Conservation (phyloP, 805 yeast genomes). For the Kodamaea fukazawae region DNA sequence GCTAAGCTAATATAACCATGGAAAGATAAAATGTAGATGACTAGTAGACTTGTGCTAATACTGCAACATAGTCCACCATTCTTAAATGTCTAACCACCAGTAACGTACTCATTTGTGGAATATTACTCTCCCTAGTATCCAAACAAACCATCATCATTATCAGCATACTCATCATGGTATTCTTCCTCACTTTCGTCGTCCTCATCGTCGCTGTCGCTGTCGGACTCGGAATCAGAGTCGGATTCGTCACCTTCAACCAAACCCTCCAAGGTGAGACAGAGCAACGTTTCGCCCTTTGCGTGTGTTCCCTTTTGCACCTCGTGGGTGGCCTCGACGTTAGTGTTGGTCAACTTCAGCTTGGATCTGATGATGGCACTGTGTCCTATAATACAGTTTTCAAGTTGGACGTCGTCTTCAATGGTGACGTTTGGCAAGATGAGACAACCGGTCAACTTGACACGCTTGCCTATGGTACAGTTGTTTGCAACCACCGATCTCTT, state of each 20-base stretch:
- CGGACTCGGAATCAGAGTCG: slow-evolving; percentile 28
- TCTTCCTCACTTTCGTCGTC: slow-evolving; percentile 38
- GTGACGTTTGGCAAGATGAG: slow-evolving; percentile 68
- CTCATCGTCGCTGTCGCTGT: slow-evolving; percentile 44
- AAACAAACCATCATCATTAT: slow-evolving; percentile 51
- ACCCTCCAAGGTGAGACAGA: slow-evolving; percentile 42
- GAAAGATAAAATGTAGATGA: too few species aligned
- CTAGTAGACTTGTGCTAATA: too few species aligned
- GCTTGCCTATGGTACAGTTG: slow-evolving; percentile 73
- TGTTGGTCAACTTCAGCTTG: slow-evolving; percentile 68
- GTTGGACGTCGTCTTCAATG: slow-evolving; percentile 72
- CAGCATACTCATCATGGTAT: slow-evolving; percentile 64
- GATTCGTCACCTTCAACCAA: slow-evolving; percentile 31
- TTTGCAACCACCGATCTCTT: slow-evolving; percentile 81
- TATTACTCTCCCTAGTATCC: slow-evolving; percentile 38
- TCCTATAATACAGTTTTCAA: slow-evolving; percentile 90
- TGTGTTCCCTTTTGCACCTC: slow-evolving; percentile 56
- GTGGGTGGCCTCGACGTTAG: slow-evolving; percentile 82
- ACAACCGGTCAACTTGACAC: slow-evolving; percentile 86
- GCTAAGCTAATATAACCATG: neutral
- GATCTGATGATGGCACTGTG: slow-evolving; percentile 57
- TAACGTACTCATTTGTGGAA: too few species aligned
- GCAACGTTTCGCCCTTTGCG: slow-evolving; percentile 58
- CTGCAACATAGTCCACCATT: too few species aligned
- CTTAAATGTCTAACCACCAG: too few species aligned